Evolutionary conservation across 2,329 filamentous ascomycete species (phyloP), one percentile per base, ranked within the genome.

Genomic region (Botrytis squamosa): DNA sequence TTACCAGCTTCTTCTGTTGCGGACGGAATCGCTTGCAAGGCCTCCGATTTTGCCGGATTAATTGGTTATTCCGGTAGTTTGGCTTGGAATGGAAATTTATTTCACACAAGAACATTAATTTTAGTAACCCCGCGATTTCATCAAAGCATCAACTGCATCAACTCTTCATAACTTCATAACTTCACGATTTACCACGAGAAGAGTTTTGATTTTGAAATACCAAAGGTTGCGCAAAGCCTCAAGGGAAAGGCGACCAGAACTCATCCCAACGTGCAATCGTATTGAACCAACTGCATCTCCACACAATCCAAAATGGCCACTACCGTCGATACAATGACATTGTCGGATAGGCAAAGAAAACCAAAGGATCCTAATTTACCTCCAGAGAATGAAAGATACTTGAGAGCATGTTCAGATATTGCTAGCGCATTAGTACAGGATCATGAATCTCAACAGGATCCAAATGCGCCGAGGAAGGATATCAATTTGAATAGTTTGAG

Each of bases 371-470:
- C 89, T 79, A 93, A 95, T 78, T 87, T 97, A 20, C 89, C 94
- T 3, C 93, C 96, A 40, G 96, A 99, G 84, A 97, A 95, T 83
- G 96, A 99, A 84, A 91, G 96, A 70, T 98, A 93, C 82, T 89
- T 98, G 83, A 90, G 94, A 82, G 96, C 94, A 79, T 99, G 97
- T 83, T 95, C 95, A 76, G 97, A 99, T 79, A 95, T 99, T 80
- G 95, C 95, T 70, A 97, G 93, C 81, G 92, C 92, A 71, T 88
- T 99, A 66, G 97, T 99, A 79, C 94, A 98, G 81, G 95, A 98
- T 80, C 94, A 97, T 81, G 95, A 98, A 83, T 88, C 92, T 42
- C 88, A 91, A 77, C 91, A 91, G 78, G 91, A 97, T 81, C 87
- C 89, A 69, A 90, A 89, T 65, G 91, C 90, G 75, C 88, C 92